These are phyloP conservation scores for Aphanomyces stellatus DNA, from an alignment of 352 stramenopile species.

Conservation along the genomic window DNA sequence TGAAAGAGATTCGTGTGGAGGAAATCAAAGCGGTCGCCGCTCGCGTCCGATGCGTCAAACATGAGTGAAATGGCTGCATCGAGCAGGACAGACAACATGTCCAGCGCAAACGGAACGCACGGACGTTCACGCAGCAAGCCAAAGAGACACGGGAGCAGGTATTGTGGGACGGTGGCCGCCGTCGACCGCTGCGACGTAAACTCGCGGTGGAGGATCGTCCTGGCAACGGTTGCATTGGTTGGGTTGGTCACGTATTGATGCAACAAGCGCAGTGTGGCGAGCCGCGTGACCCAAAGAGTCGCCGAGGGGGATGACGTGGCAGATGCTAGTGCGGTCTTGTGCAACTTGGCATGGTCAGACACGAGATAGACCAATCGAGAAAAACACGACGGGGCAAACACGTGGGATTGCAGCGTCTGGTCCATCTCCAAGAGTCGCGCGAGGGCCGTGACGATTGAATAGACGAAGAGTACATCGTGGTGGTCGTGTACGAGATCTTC, in stretches of 20 bases:
- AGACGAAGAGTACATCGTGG: background rate
- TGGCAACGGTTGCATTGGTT: background rate
- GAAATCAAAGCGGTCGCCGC: background rate
- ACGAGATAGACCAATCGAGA: background rate
- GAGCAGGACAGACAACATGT: conserved; percentile 2
- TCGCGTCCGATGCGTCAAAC: background rate
- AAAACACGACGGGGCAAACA: background rate
- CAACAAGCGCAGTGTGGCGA: background rate
- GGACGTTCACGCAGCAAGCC: background rate
- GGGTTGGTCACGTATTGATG: background rate
- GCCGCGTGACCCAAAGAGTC: background rate
- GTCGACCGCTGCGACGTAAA: background rate
- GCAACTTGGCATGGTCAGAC: too few species aligned
- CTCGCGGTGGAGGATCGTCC: background rate
- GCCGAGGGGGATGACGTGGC: background rate
- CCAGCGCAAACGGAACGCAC: background rate
- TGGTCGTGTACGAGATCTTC: background rate
- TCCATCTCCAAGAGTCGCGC: background rate
- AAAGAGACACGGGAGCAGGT: conserved; percentile 1
- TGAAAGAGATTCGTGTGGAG: conserved; percentile 9
- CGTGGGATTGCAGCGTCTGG: background rate
- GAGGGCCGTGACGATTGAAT: background rate
- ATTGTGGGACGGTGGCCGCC: background rate
- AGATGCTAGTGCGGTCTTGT: too few species aligned
- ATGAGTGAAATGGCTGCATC: background rate